These are phyloP conservation scores for Yarrowia yakushimensis DNA, from an alignment of 805 yeast genomes.

Conservation along the genomic window DNA sequence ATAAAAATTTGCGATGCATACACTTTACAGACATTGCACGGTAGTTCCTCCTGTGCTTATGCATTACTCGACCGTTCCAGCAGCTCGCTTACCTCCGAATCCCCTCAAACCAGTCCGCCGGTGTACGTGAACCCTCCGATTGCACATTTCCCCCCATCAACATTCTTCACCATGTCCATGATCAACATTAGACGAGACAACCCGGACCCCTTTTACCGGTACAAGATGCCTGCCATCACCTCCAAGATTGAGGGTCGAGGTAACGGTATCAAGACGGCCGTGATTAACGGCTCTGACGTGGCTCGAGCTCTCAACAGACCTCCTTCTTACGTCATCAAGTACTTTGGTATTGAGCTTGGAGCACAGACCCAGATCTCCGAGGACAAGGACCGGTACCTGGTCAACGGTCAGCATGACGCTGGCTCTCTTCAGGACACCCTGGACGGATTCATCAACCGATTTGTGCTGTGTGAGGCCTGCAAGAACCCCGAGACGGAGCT, in stretches of 20 bases:
- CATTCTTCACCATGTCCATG: constrained; percentile 57
- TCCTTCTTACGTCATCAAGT: constrained; percentile 84
- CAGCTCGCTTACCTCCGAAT: constrained; percentile 1
- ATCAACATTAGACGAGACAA: constrained; percentile 95
- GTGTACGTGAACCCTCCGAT: constrained; percentile 16
- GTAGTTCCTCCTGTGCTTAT: constrained; percentile 15
- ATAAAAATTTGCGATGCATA: constrained; percentile 1
- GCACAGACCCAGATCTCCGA: constrained; percentile 88
- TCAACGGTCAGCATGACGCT: constrained; percentile 92
- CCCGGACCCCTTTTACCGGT: constrained; percentile 97
- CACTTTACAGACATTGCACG: not conserved
- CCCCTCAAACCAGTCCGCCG: not conserved
- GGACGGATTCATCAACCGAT: constrained; percentile 90
- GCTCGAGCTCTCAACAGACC: constrained; percentile 95
- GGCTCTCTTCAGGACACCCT: constrained; percentile 85
- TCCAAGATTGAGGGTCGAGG: constrained; percentile 98
- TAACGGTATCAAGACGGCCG: constrained; percentile 96
- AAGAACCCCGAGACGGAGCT: constrained; percentile 97
- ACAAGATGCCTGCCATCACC: constrained; percentile 97
- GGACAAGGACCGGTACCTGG: constrained; percentile 78
- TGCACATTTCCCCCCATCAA: not conserved
- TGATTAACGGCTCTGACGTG: constrained; percentile 84
- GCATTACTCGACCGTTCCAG: constrained; percentile 18
- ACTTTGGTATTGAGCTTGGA: constrained; percentile 94
- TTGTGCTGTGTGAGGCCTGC: constrained; percentile 91